Base-by-base conservation (phyloP, 1,284 basidiomycete species). In the Sanguinoderma infundibulare region DNA sequence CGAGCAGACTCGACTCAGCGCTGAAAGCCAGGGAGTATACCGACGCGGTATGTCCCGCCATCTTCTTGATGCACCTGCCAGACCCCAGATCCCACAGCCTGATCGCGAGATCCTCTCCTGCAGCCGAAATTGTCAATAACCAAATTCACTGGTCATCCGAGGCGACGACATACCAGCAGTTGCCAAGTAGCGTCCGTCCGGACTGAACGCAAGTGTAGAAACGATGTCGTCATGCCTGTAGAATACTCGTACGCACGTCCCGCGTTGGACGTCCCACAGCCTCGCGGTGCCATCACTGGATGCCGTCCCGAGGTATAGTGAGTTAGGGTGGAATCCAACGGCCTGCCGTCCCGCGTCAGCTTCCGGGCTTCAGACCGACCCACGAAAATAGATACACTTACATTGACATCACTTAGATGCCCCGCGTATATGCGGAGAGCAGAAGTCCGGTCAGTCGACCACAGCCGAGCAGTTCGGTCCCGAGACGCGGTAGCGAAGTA, bases 241-340 rank as follows among this genome's bases (percentile, higher is more conserved):
- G 77, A 99, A 99, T 22, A 99, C 91, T 10, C 98, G 89, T 4
- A 99, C 89, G 74, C 95, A 98, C 3, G 89, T 85, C 5, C 98
- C 98, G 34, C 91, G 88, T 72, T 99, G 98, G n/a, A 98, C 94
- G 73, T 99, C 98, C 98, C 98, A 99, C 39, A 99, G 77, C 47
- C 98, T 87, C 64, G 95, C 95, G 5, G 96, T 96, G 82, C 94
- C 92, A 75, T 99, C 98, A 67, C 91, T 95, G 0, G 96, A 98
- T 3, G 96, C 98, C 0, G 98, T 99, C 1, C 96, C 97, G 22
- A 99, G 87, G 77, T 99, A 99, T 34, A 99, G 78, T 26, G 95
- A 96, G 74, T 99, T 99, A 0, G 97, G 96, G 75, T 99, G 98
- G 79, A 99, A 99, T 73, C 89, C 85, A 34, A 99, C 85, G 74